Evolutionary conservation across 306 rosid genomes (phyloP).

Genomic region (Glycine latifolia): DNA sequence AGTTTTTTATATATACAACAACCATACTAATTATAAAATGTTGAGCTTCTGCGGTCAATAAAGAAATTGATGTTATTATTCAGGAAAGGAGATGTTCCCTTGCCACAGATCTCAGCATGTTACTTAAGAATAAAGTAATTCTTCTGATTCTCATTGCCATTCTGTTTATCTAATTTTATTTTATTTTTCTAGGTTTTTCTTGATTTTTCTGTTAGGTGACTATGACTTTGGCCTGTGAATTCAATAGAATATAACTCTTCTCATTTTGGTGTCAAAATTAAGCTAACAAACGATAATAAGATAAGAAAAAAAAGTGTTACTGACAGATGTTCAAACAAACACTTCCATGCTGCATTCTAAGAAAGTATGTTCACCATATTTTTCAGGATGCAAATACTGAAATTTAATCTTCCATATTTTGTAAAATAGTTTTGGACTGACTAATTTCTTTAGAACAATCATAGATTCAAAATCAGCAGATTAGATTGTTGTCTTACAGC

Average conservation of each 20-base stretch:
- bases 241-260: conserved; percentile 17
- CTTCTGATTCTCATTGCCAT: conserved; percentile 37
- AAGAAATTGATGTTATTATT: conserved; percentile 43
- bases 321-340: not conserved
- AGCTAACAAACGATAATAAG: no score
- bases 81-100: conserved; percentile 89
- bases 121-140: conserved; percentile 89
- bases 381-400: conserved; percentile 5
- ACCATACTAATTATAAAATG: not conserved
- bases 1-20: conserved; percentile 38
- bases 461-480: not conserved
- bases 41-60: conserved; percentile 26
- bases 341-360: conserved; percentile 10
- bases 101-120: conserved; percentile 90
- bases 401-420: not conserved
- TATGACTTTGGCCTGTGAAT: conserved; percentile 18
- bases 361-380: conserved; percentile 1
- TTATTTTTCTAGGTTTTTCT: not conserved
- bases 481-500: not conserved
- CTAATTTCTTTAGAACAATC: conserved; percentile 16
- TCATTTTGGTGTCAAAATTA: not conserved
- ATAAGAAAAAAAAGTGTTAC: no score
- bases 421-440: not conserved
- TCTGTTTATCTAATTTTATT: conserved; percentile 21
- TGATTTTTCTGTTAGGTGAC: not conserved